Conservation (phyloP, 192 early-diverging fungal genomes). For the Backusella tarrabulga region DNA sequence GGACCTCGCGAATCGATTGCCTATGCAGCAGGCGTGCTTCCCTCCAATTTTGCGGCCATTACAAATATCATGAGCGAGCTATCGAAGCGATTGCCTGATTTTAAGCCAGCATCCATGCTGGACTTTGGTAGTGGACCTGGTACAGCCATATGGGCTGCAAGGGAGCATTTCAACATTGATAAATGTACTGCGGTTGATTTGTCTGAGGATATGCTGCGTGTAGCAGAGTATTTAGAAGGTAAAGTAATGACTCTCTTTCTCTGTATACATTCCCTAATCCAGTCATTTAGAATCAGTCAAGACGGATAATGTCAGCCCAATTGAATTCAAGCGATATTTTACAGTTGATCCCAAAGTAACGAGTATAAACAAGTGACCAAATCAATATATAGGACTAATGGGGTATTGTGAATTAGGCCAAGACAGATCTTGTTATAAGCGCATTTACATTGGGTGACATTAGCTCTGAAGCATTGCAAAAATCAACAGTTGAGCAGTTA, state of each 20-base stretch:
- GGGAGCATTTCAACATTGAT: constrained; percentile 55
- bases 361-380: neutral
- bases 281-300: neutral
- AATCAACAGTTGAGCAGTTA: constrained; percentile 63
- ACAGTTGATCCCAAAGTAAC: constrained; percentile 48
- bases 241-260: neutral
- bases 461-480: constrained; percentile 60
- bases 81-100: constrained; percentile 55
- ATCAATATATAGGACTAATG: neutral
- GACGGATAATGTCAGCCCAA: neutral
- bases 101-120: constrained; percentile 57
- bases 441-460: constrained; percentile 75
- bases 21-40: constrained; percentile 66
- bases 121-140: constrained; percentile 88
- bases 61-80: constrained; percentile 69
- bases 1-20: constrained; percentile 69
- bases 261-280: neutral
- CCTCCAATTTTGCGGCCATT: constrained; percentile 64
- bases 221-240: constrained; percentile 54
- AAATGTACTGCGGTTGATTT: constrained; percentile 68
- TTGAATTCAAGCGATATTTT: constrained; percentile 63
- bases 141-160: constrained; percentile 75
- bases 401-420: constrained; percentile 10
- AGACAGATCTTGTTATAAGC: constrained; percentile 70
- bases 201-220: constrained; percentile 73